These are phyloP conservation scores for Suillus americanus DNA, from an alignment of 768 basidiomycete species.

Conservation along the genomic window DNA sequence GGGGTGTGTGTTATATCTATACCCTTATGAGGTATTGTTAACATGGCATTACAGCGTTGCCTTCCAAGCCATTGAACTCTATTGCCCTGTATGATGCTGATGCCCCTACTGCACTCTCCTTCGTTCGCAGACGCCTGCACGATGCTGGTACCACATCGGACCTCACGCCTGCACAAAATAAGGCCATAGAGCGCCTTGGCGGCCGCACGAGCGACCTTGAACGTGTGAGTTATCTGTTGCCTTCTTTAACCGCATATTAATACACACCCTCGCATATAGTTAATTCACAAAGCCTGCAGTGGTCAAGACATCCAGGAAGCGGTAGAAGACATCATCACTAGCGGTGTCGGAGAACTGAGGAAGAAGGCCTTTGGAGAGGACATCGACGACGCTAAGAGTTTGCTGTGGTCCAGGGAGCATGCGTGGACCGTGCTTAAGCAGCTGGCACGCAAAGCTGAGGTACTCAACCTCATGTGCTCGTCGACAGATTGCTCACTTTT, in stretches of 20 bases:
- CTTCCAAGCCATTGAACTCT: conserved; percentile 76
- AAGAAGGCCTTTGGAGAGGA: conserved; percentile 96
- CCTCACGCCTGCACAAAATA: conserved; percentile 55
- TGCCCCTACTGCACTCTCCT: conserved; percentile 70
- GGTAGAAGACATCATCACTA: conserved; percentile 84
- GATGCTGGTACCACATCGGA: conserved; percentile 52
- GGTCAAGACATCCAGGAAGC: conserved; percentile 75
- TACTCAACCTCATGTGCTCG: conserved; percentile 30
- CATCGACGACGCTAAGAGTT: conserved; percentile 76
- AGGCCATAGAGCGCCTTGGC: conserved; percentile 73
- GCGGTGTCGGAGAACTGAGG: conserved; percentile 78
- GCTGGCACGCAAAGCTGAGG: conserved; percentile 67
- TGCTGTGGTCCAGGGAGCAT: conserved; percentile 86
- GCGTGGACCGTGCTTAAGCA: conserved; percentile 81
- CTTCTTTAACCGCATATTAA: neutral
- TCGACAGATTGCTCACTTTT: conserved; percentile 7
- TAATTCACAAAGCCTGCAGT: conserved; percentile 82
- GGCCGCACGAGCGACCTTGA: conserved; percentile 91
- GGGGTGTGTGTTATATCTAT: conserved; percentile 45
- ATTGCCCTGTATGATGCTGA: conserved; percentile 89
- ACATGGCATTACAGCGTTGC: conserved; percentile 38
- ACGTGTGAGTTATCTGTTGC: conserved; percentile 48
- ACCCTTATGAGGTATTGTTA: neutral
- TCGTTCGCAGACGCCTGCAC: conserved; percentile 75
- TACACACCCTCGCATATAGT: conserved; percentile 36